phyloP scores from a whole-genome alignment of 768 basidiomycete species.

The Boletellus sp. region DNA sequence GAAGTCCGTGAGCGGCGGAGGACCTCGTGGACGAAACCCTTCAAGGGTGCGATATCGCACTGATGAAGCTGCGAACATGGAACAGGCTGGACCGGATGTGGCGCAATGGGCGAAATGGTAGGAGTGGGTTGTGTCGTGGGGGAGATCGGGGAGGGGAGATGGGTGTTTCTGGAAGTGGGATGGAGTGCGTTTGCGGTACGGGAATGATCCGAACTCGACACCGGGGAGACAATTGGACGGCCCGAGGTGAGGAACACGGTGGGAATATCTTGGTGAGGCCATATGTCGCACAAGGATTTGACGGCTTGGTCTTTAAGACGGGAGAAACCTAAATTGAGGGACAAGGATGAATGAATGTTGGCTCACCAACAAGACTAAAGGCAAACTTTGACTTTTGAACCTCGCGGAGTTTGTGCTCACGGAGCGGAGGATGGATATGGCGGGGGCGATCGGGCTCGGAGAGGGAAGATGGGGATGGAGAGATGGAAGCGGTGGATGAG shows the following conservation, averaged over 20 bases:
- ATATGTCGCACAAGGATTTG: constrained; percentile 73
- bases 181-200: constrained; percentile 1
- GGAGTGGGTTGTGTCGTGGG: constrained; percentile 41
- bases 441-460: constrained; percentile 34
- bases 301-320: constrained; percentile 68
- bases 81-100: constrained; percentile 23
- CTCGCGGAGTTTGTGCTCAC: constrained; percentile 38
- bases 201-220: constrained; percentile 10
- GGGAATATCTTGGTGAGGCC: constrained; percentile 76
- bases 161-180: constrained; percentile 31
- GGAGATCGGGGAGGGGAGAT: constrained; percentile 54
- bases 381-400: constrained; percentile 63
- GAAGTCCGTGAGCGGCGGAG: constrained; percentile 83
- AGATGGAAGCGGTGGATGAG: constrained; percentile 48
- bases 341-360: not conserved
- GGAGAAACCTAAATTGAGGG: constrained; percentile 10
- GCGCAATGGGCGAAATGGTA: constrained; percentile 26
- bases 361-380: constrained; percentile 67
- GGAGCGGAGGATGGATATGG: constrained; percentile 32
- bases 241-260: constrained; percentile 44
- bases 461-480: constrained; percentile 37
- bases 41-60: constrained; percentile 53
- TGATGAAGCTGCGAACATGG: constrained; percentile 11
- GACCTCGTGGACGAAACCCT: constrained; percentile 83
- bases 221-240: constrained; percentile 23